These are phyloP conservation scores for Massarina eburnea DNA, from an alignment of 2,329 filamentous ascomycete genomes.

Conservation along the genomic window DNA sequence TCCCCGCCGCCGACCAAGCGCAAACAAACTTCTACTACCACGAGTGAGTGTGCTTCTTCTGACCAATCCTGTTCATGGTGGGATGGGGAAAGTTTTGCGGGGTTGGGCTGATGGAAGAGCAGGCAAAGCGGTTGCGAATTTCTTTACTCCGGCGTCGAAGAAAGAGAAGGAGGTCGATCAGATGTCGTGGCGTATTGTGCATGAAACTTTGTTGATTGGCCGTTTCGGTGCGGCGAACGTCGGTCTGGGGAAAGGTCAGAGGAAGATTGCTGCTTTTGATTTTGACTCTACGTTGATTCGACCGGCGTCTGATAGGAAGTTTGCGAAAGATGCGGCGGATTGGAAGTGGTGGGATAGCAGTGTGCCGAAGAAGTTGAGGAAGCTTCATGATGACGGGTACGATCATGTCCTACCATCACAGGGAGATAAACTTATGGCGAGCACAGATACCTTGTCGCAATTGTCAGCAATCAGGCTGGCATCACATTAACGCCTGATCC, in stretches of 20 bases:
- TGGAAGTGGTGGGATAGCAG: conserved; percentile 91
- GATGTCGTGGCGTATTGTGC: conserved; percentile 68
- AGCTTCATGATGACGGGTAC: conserved; percentile 71
- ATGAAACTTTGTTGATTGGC: conserved; percentile 74
- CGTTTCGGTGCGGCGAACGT: conserved; percentile 57
- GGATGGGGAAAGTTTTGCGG: neutral
- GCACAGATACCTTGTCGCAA: conserved; percentile 69
- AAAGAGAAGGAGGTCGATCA: conserved; percentile 71
- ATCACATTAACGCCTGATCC: conserved; percentile 72
- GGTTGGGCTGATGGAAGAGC: neutral
- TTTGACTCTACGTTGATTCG: conserved; percentile 82
- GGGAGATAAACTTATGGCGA: conserved; percentile 13
- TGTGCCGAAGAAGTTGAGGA: conserved; percentile 68
- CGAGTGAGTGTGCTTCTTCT: conserved; percentile 49
- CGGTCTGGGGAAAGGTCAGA: conserved; percentile 15
- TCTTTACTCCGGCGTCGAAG: conserved; percentile 85
- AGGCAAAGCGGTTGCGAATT: conserved; percentile 74
- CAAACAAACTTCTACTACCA: conserved; percentile 57
- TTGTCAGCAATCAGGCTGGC: conserved; percentile 88
- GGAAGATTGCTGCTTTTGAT: conserved; percentile 43
- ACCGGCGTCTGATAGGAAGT: conserved; percentile 78
- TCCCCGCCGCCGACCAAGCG: conserved; percentile 62
- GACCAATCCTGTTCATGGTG: neutral
- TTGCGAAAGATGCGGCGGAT: conserved; percentile 69
- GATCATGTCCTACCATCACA: conserved; percentile 9